Base-by-base conservation (phyloP, 2,329 filamentous ascomycete species). In the Fusarium luffae region DNA sequence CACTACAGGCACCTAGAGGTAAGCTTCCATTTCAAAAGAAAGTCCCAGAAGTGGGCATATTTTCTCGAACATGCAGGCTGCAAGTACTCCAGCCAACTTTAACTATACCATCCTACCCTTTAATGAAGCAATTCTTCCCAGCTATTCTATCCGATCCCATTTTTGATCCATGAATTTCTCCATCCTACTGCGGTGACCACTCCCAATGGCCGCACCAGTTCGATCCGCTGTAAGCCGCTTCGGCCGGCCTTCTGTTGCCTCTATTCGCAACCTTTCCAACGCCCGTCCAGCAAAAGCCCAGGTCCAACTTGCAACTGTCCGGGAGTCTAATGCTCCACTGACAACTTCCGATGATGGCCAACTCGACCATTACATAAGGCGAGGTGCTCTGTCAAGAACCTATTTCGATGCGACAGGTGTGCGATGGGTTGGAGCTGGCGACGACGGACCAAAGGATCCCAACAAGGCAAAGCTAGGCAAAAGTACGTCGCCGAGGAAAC, bases 381-480 rank as follows among this genome's bases (percentile, higher is more conserved):
- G 69, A 57, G 59, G 52, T 16, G 46, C 57, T 34, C 46, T 68
- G 50, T 74, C 77, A 7, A 72, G 63, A 23, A 73, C 76, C 16
- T 78, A 76, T 61, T 81, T 81, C 58, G 75, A 78, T 66, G 68
- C 73, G 25, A 79, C 79, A 16, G 72, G 70, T n/a, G 62, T 75
- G 25, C 70, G 65, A 18, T 75, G 77, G 75, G 70, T 74, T 52
- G 75, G 72, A 50, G 54, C 66, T 44, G 62, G 68, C 8, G 68
- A 74, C 27, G 76, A 79, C 69, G 79, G 82, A 58, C 80, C 80
- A 6, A 80, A 82, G 21, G 84, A 88, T 68, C 82, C 85, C 58
- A 86, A 89, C 73, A 90, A 89, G 73, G 79, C 88, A 40, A 90
- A 90, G 78, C 84, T 90, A 1, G 88, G 89, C 46, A 87, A 86